Evolutionary conservation across 768 basidiomycete genomes (phyloP).

Genomic region (Epithele typhae): DNA sequence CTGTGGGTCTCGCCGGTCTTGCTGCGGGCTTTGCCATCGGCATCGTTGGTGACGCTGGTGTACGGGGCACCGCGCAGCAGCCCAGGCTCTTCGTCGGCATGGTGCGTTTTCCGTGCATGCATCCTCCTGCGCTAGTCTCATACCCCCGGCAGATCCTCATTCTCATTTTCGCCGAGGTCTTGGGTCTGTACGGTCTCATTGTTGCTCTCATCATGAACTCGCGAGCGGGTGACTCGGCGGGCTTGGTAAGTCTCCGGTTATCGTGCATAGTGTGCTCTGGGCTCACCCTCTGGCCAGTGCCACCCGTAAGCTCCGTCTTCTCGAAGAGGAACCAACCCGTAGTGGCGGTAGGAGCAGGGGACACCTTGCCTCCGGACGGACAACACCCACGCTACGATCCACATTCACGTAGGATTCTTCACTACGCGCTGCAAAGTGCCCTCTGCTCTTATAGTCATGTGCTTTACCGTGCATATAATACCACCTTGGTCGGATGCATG

Average conservation of each 20-base stretch:
- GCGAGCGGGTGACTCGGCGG: constrained; percentile 11
- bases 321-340: too few species aligned
- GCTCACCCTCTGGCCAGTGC: too few species aligned
- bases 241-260: constrained; percentile 14
- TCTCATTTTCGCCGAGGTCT: constrained; percentile 94
- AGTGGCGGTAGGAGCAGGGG: constrained; percentile 2
- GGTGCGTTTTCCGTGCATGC: constrained; percentile 40
- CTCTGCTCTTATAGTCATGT: constrained; percentile 17
- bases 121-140: not conserved
- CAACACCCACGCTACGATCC: constrained; percentile 6
- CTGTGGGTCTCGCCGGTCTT: constrained; percentile 91
- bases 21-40: constrained; percentile 98
- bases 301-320: too few species aligned
- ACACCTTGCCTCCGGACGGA: constrained; percentile 4
- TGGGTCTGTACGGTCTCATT: constrained; percentile 92
- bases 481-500: constrained; percentile 1
- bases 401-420: constrained; percentile 1
- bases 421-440: constrained; percentile 4
- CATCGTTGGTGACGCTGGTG: constrained; percentile 98
- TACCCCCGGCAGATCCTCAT: constrained; percentile 70
- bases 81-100: constrained; percentile 92
- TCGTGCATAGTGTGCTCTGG: too few species aligned
- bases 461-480: constrained; percentile 22
- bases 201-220: constrained; percentile 88
- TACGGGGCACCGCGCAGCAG: constrained; percentile 96